A percentile compares a stretch with the other conserved stretches of the same genome.
phyloP scores from a whole-genome alignment of 2,329 filamentous ascomycete species.

The Aspergillus japonicus region DNA sequence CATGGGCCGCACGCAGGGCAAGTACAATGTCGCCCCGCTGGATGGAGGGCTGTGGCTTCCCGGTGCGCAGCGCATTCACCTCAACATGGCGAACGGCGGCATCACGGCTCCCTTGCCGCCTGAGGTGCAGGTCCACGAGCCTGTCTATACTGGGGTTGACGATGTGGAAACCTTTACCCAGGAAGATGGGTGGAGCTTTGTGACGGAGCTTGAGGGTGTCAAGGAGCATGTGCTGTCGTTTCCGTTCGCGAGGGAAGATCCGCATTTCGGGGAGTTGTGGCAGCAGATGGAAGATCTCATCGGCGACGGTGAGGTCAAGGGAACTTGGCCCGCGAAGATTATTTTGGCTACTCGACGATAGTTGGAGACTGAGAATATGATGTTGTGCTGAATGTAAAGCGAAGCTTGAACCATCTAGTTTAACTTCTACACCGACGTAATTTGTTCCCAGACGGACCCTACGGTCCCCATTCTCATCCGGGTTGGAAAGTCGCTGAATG shows the following conservation, averaged over 20 bases:
- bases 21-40: not conserved
- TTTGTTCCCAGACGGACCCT: no score
- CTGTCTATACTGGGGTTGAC: not conserved
- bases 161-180: not conserved
- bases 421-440: no score
- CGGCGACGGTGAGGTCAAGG: not conserved
- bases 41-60: not conserved
- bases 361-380: no score
- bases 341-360: no score
- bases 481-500: no score
- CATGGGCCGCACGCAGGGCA: not conserved
- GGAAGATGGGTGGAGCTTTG: constrained; percentile 1
- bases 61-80: not conserved
- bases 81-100: not conserved
- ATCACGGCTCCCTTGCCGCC: not conserved
- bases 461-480: no score
- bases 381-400: no score
- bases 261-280: not conserved
- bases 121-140: not conserved
- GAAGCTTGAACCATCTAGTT: no score
- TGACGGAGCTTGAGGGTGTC: not conserved
- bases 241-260: not conserved
- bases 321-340: not conserved
- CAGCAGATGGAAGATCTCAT: not conserved
- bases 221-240: not conserved